A percentile compares a stretch with the other conserved stretches of the same genome.
Evolutionary conservation across 495 filamentous ascomycete genomes (phyloP).

Genomic region (Aspergillus campestris): DNA sequence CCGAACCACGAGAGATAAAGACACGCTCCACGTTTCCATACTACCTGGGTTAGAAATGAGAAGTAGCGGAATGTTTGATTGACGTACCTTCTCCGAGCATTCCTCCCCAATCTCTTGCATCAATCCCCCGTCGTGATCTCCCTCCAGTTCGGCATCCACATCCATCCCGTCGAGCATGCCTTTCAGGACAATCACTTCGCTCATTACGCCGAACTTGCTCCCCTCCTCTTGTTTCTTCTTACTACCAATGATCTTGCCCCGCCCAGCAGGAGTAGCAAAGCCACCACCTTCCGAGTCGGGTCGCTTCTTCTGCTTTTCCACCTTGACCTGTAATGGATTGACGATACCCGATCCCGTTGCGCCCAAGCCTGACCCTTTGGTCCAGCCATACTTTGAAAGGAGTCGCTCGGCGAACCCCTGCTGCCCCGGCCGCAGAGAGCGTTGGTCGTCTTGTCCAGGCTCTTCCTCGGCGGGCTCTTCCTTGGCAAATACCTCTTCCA

Average conservation of each 20-base stretch:
- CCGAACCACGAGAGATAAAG: conserved; percentile 52
- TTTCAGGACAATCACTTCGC: conserved; percentile 65
- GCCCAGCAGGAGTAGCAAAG: conserved; percentile 57
- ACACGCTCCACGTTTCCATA: conserved; percentile 86
- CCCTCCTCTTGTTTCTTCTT: conserved; percentile 39
- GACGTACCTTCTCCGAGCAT: conserved; percentile 63
- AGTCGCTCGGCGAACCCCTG: conserved; percentile 77
- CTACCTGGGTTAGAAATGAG: conserved; percentile 21
- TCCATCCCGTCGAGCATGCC: conserved; percentile 81
- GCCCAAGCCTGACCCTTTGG: conserved; percentile 77
- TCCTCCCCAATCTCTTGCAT: conserved; percentile 93
- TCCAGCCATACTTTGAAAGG: conserved; percentile 90
- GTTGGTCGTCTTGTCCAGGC: conserved; percentile 42
- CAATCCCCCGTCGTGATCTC: conserved; percentile 53
- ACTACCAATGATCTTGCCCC: conserved; percentile 74
- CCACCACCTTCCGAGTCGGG: conserved; percentile 74
- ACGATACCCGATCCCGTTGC: conserved; percentile 72
- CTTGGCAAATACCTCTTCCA: conserved; percentile 43
- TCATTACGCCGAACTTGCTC: conserved; percentile 65
- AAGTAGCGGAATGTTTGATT: neutral
- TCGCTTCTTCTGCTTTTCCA: conserved; percentile 74
- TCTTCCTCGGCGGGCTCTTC: conserved; percentile 42
- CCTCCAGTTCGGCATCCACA: conserved; percentile 55
- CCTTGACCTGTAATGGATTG: conserved; percentile 69
- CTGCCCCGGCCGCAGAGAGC: conserved; percentile 68